phyloP scores from a whole-genome alignment of 768 basidiomycete species.

The Cytidiella melzeri region DNA sequence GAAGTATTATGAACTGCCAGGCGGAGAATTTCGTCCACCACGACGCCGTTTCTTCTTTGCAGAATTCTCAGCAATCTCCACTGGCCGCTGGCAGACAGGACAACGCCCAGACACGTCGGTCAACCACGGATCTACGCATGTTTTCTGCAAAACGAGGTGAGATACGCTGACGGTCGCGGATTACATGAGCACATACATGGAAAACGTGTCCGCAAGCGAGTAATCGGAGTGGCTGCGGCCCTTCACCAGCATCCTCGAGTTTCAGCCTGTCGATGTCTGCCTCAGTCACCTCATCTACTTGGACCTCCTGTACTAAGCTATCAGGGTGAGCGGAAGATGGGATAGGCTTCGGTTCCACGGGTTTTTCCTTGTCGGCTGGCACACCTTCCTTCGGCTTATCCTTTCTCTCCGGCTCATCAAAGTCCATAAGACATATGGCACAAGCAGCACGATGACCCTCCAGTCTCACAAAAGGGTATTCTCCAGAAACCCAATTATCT shows the following conservation, averaged over 20 bases:
- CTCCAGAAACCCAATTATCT: conserved; percentile 68
- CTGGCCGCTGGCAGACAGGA: conserved; percentile 77
- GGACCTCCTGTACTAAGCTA: conserved; percentile 26
- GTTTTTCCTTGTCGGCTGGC: conserved; percentile 2
- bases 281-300: conserved; percentile 26
- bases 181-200: conserved; percentile 52
- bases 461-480: conserved; percentile 76
- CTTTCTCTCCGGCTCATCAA: conserved; percentile 58
- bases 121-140: conserved; percentile 88
- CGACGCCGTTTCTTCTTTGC: conserved; percentile 8
- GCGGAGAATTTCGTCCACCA: conserved; percentile 2
- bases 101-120: conserved; percentile 80
- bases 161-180: background rate
- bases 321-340: background rate
- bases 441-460: conserved; percentile 81
- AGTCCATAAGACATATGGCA: conserved; percentile 81
- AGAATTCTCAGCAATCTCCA: conserved; percentile 35
- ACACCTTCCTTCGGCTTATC: conserved; percentile 26
- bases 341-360: background rate
- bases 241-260: conserved; percentile 68
- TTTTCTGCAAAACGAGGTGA: conserved; percentile 47
- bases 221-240: conserved; percentile 69
- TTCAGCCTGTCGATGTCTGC: conserved; percentile 39
- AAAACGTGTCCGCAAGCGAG: conserved; percentile 83
- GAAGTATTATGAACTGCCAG: no score